Evolutionary conservation across 2,329 filamentous ascomycete genomes (phyloP).

Genomic region (Byssothecium circinans): DNA sequence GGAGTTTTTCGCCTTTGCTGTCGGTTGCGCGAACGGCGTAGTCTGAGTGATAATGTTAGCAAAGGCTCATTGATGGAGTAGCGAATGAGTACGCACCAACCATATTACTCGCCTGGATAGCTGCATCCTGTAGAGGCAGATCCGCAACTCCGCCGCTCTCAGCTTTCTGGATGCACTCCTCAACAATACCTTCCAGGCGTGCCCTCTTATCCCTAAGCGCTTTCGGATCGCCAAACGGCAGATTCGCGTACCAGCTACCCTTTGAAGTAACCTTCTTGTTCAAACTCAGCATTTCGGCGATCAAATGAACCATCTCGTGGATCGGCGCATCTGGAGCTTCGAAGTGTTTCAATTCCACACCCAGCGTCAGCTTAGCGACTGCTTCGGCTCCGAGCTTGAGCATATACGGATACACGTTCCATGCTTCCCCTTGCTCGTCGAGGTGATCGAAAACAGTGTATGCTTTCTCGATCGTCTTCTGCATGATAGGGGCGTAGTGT

Average conservation of each 20-base stretch:
- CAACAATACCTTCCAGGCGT: slow-evolving; percentile 20
- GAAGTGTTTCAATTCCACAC: slow-evolving; percentile 52
- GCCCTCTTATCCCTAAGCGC: slow-evolving; percentile 29
- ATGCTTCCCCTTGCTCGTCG: slow-evolving; percentile 49
- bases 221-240: slow-evolving; percentile 61
- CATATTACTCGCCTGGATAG: slow-evolving; percentile 37
- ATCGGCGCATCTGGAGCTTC: slow-evolving; percentile 48
- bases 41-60: slow-evolving; percentile 25
- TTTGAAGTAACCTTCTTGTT: slow-evolving; percentile 62
- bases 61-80: background rate
- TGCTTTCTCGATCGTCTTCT: slow-evolving; percentile 54
- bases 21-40: slow-evolving; percentile 59
- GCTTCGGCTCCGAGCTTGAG: slow-evolving; percentile 51
- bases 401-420: slow-evolving; percentile 56
- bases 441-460: slow-evolving; percentile 54
- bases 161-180: slow-evolving; percentile 17
- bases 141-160: slow-evolving; percentile 26
- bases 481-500: slow-evolving; percentile 64
- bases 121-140: slow-evolving; percentile 42
- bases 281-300: slow-evolving; percentile 56
- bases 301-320: slow-evolving; percentile 55
- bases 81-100: slow-evolving; percentile 26
- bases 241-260: slow-evolving; percentile 58
- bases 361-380: slow-evolving; percentile 50
- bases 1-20: slow-evolving; percentile 57